Evolutionary conservation across 257 asterid species (phyloP).

Genomic region (Cordia subcordata): DNA sequence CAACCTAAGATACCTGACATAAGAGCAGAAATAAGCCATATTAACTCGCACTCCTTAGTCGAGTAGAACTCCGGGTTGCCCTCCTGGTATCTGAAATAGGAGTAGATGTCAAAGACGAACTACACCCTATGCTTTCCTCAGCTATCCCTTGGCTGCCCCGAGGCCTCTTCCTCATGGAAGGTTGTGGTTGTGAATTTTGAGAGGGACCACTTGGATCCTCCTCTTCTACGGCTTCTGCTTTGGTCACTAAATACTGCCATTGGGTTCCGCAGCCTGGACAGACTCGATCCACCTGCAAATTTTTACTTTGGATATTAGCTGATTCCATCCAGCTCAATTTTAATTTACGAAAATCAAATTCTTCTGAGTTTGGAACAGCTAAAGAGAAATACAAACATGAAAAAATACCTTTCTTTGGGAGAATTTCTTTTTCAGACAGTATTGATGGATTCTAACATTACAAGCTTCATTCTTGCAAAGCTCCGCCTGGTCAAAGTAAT

Average conservation of each 20-base stretch:
- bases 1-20: neutral
- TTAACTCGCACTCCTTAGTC: slow-evolving; percentile 28
- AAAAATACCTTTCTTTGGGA: slow-evolving; percentile 51
- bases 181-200: slow-evolving; percentile 27
- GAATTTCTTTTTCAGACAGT: slow-evolving; percentile 71
- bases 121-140: slow-evolving; percentile 17
- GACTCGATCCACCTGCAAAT: slow-evolving; percentile 45
- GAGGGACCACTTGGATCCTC: slow-evolving; percentile 20
- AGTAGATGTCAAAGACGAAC: slow-evolving; percentile 15
- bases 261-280: slow-evolving; percentile 67
- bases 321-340: neutral
- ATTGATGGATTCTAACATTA: slow-evolving; percentile 56
- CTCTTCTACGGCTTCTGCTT: slow-evolving; percentile 38
- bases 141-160: slow-evolving; percentile 20
- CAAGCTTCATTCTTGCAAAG: slow-evolving; percentile 69
- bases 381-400: neutral
- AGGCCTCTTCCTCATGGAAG: slow-evolving; percentile 28
- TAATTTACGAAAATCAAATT: neutral
- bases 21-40: neutral
- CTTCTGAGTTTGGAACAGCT: neutral
- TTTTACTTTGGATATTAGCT: slow-evolving; percentile 2
- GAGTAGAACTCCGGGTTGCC: slow-evolving; percentile 48
- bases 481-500: slow-evolving; percentile 47
- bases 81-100: slow-evolving; percentile 20
- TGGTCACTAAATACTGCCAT: slow-evolving; percentile 42